A percentile compares a stretch with the other conserved stretches of the same genome.
phyloP scores from a whole-genome alignment of 441 rosid species.

The Bocquillonia castaneifolia region DNA sequence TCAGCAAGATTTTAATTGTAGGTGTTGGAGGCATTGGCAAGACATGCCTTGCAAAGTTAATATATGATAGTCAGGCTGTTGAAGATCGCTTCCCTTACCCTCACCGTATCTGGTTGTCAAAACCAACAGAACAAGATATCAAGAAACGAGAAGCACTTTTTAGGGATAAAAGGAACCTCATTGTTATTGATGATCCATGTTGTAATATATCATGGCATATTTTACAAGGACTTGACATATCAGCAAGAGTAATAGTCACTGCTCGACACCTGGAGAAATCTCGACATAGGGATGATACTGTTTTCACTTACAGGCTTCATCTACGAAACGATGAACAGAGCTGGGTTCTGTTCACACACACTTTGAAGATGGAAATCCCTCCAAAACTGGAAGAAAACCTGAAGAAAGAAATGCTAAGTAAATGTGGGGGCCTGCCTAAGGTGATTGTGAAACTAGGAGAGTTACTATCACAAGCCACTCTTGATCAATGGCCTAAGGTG shows the following conservation, averaged over 20 bases:
- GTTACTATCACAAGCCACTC: neutral
- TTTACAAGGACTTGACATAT: neutral
- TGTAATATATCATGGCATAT: neutral
- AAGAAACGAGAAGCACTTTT: neutral
- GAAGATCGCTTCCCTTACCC: neutral
- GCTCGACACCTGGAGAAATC: neutral
- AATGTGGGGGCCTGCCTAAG: constrained; percentile 1
- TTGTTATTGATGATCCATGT: neutral
- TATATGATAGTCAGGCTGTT: neutral
- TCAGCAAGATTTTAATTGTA: constrained; percentile 6
- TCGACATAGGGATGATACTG: neutral
- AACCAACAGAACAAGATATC: neutral
- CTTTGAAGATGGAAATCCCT: neutral
- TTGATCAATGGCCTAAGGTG: neutral
- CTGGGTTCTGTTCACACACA: neutral
- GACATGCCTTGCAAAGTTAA: neutral
- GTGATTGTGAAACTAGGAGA: constrained; percentile 1
- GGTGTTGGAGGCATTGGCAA: constrained; percentile 9
- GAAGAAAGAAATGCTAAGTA: neutral
- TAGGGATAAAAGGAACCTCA: neutral
- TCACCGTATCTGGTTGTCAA: neutral
- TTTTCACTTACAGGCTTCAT: neutral
- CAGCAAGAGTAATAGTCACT: neutral
- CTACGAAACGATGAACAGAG: neutral
- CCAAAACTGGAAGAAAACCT: neutral